A percentile compares a stretch with the other conserved stretches of the same genome.
Evolutionary conservation across 768 basidiomycete species (phyloP).

Genomic region (Boletus sp.): DNA sequence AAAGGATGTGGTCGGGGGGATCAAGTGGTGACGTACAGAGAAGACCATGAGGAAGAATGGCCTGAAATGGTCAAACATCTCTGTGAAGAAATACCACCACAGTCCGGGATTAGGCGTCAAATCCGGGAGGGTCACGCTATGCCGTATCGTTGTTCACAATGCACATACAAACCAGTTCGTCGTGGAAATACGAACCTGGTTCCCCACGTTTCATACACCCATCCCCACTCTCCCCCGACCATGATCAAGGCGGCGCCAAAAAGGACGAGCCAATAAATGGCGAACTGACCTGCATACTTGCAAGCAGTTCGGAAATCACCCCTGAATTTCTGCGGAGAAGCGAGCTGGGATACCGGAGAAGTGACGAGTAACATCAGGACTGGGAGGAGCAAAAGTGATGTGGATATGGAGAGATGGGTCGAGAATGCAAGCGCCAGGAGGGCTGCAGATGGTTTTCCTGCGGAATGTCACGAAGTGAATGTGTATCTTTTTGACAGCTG

Average conservation of each 20-base stretch:
- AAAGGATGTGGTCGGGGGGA: not conserved
- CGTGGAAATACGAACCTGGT: conserved; percentile 51
- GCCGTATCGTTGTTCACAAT: not conserved
- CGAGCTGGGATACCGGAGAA: conserved; percentile 63
- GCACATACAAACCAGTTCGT: not conserved
- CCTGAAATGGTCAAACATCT: conserved; percentile 98
- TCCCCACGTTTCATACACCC: conserved; percentile 82
- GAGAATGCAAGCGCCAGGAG: conserved; percentile 69
- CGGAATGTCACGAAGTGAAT: not conserved
- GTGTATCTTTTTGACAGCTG: not conserved
- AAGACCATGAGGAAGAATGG: conserved; percentile 95
- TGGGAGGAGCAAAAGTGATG: conserved; percentile 63
- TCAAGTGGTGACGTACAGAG: conserved; percentile 51
- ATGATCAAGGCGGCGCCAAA: conserved; percentile 46
- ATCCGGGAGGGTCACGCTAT: conserved; percentile 78
- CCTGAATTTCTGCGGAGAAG: conserved; percentile 46
- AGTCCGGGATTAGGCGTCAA: conserved; percentile 91
- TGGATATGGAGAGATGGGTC: conserved; percentile 69
- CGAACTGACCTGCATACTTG: conserved; percentile 46
- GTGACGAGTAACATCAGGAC: conserved; percentile 60
- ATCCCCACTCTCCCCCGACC: conserved; percentile 57
- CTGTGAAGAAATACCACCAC: conserved; percentile 99
- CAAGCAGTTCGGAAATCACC: conserved; percentile 5
- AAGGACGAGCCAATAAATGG: conserved; percentile 47
- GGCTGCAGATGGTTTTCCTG: conserved; percentile 58